phyloP scores from a whole-genome alignment of 306 rosid species.

The Acacia crassicarpa region DNA sequence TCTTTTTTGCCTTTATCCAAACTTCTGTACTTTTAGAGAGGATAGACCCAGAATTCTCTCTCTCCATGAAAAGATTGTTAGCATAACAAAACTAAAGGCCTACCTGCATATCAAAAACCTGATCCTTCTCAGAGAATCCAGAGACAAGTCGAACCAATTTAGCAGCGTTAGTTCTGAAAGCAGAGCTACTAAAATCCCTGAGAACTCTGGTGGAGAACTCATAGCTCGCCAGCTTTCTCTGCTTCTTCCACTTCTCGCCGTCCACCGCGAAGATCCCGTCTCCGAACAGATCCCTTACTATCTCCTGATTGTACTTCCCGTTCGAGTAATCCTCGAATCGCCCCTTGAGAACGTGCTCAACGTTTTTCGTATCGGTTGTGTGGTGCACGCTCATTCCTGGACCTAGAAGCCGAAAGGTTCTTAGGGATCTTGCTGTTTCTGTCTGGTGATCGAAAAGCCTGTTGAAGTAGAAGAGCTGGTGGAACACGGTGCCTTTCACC shows the following conservation, averaged over 20 bases:
- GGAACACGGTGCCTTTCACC: constrained; percentile 55
- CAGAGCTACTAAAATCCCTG: constrained; percentile 62
- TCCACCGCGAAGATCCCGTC: constrained; percentile 71
- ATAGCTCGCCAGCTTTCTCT: constrained; percentile 66
- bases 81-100: neutral
- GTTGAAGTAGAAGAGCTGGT: constrained; percentile 46
- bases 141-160: constrained; percentile 50
- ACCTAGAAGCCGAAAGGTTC: constrained; percentile 51
- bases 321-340: constrained; percentile 52
- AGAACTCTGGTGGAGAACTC: constrained; percentile 77
- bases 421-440: constrained; percentile 36
- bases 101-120: constrained; percentile 69
- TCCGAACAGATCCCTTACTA: constrained; percentile 51
- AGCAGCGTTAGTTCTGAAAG: constrained; percentile 54
- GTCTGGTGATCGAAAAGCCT: constrained; percentile 49
- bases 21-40: too few species aligned
- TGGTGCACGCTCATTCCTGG: constrained; percentile 42
- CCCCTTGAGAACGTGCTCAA: constrained; percentile 56
- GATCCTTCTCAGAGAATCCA: constrained; percentile 23
- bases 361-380: constrained; percentile 48
- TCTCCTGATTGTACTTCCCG: constrained; percentile 46
- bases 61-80: neutral
- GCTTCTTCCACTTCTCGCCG: constrained; percentile 72
- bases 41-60: neutral
- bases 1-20: too few species aligned